Evolutionary conservation across 1,284 basidiomycete species (phyloP).

Genomic region (Cryptococcus deneoformans): DNA sequence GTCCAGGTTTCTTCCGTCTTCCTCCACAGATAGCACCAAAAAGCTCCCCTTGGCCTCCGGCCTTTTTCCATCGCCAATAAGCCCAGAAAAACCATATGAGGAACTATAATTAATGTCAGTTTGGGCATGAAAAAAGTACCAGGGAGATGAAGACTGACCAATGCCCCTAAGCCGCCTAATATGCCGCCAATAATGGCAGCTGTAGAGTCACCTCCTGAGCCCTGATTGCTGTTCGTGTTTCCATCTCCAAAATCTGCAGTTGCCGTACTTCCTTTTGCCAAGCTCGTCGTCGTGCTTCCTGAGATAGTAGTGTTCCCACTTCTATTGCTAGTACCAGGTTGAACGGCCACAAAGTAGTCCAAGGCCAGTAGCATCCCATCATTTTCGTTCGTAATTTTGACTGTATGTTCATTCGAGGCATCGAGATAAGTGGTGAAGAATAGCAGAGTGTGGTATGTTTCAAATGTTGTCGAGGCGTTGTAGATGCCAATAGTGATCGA

Average conservation of each 20-base stretch:
- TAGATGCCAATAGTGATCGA: conserved; percentile 10
- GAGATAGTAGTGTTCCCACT: background rate
- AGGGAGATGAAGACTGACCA: conserved; percentile 13
- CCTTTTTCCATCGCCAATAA: background rate
- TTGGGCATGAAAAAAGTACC: background rate
- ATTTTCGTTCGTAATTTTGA: conserved; percentile 24
- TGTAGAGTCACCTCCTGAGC: conserved; percentile 3
- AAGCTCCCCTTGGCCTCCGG: background rate
- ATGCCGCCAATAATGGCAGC: conserved; percentile 26
- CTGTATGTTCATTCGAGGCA: conserved; percentile 7
- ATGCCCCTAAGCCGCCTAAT: conserved; percentile 18
- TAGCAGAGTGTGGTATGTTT: conserved; percentile 24
- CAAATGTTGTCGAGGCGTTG: conserved; percentile 23
- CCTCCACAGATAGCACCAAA: background rate
- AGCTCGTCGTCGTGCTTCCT: background rate
- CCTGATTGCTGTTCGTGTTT: background rate
- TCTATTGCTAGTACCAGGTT: conserved; percentile 12
- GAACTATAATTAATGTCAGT: background rate
- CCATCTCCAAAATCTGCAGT: conserved; percentile 9
- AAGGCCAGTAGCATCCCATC: conserved; percentile 28
- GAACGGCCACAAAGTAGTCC: conserved; percentile 28
- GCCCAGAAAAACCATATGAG: background rate
- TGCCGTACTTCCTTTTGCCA: background rate
- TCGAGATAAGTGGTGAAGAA: conserved; percentile 22
- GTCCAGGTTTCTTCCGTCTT: background rate